Conservation (phyloP, 2,329 filamentous ascomycete genomes). For the Trichocomaceae sp. region DNA sequence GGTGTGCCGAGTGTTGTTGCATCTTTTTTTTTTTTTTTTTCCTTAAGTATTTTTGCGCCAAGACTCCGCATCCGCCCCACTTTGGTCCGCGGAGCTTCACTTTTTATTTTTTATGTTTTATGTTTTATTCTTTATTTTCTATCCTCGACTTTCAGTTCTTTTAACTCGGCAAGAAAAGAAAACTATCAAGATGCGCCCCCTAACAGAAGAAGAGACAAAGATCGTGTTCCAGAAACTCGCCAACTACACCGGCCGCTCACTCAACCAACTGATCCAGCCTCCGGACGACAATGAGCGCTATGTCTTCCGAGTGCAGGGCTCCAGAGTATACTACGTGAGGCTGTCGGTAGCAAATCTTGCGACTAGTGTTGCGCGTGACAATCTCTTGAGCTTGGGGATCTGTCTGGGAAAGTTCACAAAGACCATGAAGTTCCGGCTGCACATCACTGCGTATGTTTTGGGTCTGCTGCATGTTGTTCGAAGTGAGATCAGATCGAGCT, state of each 20-base stretch:
- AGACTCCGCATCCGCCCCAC: conserved; percentile 23
- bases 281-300: conserved; percentile 68
- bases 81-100: conserved; percentile 20
- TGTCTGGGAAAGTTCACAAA: conserved; percentile 96
- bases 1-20: not conserved
- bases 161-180: too few relatives aligned
- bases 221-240: conserved; percentile 88
- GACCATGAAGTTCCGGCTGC: conserved; percentile 88
- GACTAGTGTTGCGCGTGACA: conserved; percentile 73
- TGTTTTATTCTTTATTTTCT: too few relatives aligned
- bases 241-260: conserved; percentile 79
- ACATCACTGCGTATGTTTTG: conserved; percentile 63
- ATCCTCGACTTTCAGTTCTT: too few relatives aligned
- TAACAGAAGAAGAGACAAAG: conserved; percentile 60
- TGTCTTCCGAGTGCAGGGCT: conserved; percentile 77
- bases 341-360: conserved; percentile 87
- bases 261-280: conserved; percentile 76
- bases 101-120: not conserved
- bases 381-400: conserved; percentile 78
- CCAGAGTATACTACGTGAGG: conserved; percentile 85
- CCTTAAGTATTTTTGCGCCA: conserved; percentile 18
- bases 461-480: too few relatives aligned
- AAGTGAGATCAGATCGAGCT: not conserved
- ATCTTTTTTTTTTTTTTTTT: conserved; percentile 22
- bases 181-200: conserved; percentile 61